Evolutionary conservation across 1,284 basidiomycete species (phyloP), one percentile per base, ranked within the genome.

Genomic region (Sphagnurus paluster): DNA sequence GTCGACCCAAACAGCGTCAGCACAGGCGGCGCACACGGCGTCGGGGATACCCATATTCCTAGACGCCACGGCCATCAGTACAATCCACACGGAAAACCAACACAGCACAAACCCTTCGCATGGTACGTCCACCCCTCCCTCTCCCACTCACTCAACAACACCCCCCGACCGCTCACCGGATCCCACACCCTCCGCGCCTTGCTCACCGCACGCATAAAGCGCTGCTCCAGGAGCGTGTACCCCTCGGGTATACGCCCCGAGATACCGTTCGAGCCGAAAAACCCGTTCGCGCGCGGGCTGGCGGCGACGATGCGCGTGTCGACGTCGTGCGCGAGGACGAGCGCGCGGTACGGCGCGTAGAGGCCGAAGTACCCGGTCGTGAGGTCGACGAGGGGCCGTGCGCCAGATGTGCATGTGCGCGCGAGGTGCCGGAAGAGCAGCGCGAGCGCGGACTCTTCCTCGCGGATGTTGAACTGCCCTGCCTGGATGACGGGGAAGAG

Each of bases 51-150:
- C 93, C 93, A 95, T 35, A 95, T 82, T 30, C 93, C 93, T 94
- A 50, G 21, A n/a, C n/a, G n/a, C n/a, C n/a, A n/a, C n/a, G n/a
- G n/a, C n/a, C n/a, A n/a, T n/a, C n/a, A n/a, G n/a, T n/a, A n/a
- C n/a, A n/a, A n/a, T n/a, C n/a, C n/a, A n/a, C n/a, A n/a, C n/a
- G n/a, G n/a, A n/a, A n/a, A 17, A 26, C 24, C 26, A 24, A 47
- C 5, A 4, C 8, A n/a, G n/a, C n/a, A n/a, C 55, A 43, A 54
- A 93, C 95, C 96, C 79, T 98, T 99, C 24, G 94, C 91, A 61
- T 99, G 96, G 69, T 99, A 99, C 0, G 96, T 99, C 97, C 97
- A 99, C 0, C 87, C 92, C n/a, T 77, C 68, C 53, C 80, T 82
- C 59, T 83, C 80, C 96, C 96, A 98, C 66, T 98, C 94, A 49